A percentile compares a stretch with the other conserved stretches of the same genome.
Conservation (phyloP, 2,329 filamentous ascomycete genomes). For the Cytospora leucostoma region DNA sequence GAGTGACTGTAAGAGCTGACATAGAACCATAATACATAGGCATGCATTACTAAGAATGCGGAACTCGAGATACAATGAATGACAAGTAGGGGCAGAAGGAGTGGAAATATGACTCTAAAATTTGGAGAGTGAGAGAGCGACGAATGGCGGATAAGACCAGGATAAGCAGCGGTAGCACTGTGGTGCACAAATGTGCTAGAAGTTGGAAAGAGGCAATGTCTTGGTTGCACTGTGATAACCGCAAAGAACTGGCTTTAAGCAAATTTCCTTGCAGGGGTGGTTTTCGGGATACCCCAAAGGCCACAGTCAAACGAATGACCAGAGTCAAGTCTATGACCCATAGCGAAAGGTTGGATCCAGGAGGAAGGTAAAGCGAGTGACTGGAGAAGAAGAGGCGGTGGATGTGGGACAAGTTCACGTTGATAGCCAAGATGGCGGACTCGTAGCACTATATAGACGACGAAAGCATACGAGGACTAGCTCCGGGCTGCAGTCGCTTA, state of each 20-base stretch:
- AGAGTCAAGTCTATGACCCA: background rate
- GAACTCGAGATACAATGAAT: background rate
- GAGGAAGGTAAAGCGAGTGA: background rate
- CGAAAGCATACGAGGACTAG: background rate
- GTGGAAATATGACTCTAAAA: background rate
- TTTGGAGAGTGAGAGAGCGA: too few relatives aligned
- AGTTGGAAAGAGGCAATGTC: background rate
- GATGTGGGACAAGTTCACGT: background rate
- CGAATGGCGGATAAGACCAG: background rate
- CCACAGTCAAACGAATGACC: conserved; percentile 1
- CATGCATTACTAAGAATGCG: background rate
- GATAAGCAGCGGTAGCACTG: background rate
- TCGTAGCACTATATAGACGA: conserved; percentile 4
- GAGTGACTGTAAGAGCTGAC: background rate
- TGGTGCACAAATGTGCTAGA: background rate
- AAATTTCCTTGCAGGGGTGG: background rate
- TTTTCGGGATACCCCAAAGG: background rate
- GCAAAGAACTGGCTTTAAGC: background rate
- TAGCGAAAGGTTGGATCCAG: background rate
- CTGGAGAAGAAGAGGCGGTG: conserved; percentile 10
- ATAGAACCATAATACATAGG: too few relatives aligned
- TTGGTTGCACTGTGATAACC: background rate
- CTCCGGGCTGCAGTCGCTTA: background rate
- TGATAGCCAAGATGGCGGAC: background rate
- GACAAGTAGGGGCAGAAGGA: background rate